phyloP scores from a whole-genome alignment of 352 stramenopile genomes.

The Globisporangium spiculum region DNA sequence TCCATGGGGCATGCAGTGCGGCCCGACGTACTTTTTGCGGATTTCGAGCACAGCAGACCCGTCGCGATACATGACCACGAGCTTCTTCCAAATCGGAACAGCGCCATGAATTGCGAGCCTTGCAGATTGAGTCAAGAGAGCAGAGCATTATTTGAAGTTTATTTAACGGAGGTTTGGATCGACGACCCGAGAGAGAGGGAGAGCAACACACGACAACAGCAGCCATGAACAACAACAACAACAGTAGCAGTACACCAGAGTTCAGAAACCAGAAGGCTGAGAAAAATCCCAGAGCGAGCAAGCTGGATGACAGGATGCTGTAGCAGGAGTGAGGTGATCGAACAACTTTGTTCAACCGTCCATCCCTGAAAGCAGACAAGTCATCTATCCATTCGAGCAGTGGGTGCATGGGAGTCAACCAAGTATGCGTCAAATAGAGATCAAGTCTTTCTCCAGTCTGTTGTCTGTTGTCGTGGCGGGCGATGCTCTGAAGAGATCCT shows the following conservation, averaged over 20 bases:
- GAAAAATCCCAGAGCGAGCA: not conserved
- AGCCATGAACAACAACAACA: not conserved
- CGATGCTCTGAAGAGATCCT: not conserved
- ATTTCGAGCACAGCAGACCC: slow-evolving; percentile 42
- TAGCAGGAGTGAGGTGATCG: not conserved
- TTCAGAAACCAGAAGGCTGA: not conserved
- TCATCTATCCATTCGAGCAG: not conserved
- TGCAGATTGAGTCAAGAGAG: not conserved
- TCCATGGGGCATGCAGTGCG: slow-evolving; percentile 80
- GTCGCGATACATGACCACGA: slow-evolving; percentile 55
- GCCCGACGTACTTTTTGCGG: slow-evolving; percentile 75
- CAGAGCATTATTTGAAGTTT: slow-evolving; percentile 13
- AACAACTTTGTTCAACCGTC: not conserved
- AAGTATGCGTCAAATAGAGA: slow-evolving; percentile 2
- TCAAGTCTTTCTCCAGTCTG: not conserved
- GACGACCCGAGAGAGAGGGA: not conserved
- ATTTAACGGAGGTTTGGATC: slow-evolving; percentile 12
- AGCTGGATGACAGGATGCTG: not conserved
- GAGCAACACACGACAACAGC: not conserved
- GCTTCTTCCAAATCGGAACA: slow-evolving; percentile 70
- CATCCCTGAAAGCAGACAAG: not conserved
- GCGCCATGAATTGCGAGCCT: slow-evolving; percentile 18
- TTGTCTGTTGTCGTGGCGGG: not conserved
- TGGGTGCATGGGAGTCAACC: not conserved
- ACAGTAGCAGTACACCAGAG: not conserved